phyloP scores from a whole-genome alignment of 169 alveolate genomes.

The Fabrea salina region DNA sequence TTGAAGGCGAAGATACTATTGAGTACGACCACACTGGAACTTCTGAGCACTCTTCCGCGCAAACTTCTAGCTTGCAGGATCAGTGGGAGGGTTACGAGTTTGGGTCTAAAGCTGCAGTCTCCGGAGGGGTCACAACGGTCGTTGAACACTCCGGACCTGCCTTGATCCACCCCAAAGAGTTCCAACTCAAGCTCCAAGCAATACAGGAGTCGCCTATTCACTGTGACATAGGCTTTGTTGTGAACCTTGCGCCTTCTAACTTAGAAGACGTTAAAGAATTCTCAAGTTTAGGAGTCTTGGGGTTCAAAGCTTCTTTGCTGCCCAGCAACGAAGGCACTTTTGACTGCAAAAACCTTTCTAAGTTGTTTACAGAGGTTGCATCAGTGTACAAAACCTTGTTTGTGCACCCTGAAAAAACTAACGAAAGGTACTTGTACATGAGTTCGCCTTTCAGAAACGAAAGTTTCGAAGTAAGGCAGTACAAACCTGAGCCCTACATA shows the following conservation, averaged over 20 bases:
- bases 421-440: constrained; percentile 19
- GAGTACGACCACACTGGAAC: background rate
- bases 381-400: background rate
- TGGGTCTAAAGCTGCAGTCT: constrained; percentile 7
- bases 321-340: background rate
- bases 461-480: background rate
- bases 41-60: background rate
- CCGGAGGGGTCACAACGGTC: constrained; percentile 23
- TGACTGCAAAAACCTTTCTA: background rate
- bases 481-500: background rate
- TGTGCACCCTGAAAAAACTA: constrained; percentile 12
- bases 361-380: background rate
- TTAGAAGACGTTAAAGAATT: background rate
- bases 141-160: background rate
- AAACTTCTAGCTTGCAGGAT: background rate
- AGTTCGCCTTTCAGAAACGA: constrained; percentile 25
- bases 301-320: background rate
- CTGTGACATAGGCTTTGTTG: constrained; percentile 15
- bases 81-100: background rate
- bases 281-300: background rate
- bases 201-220: background rate
- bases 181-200: background rate
- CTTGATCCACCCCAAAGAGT: background rate
- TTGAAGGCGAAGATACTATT: background rate
- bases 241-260: background rate